Evolutionary conservation across 2,329 filamentous ascomycete species (phyloP).

Genomic region (Diaporthe longicolla): DNA sequence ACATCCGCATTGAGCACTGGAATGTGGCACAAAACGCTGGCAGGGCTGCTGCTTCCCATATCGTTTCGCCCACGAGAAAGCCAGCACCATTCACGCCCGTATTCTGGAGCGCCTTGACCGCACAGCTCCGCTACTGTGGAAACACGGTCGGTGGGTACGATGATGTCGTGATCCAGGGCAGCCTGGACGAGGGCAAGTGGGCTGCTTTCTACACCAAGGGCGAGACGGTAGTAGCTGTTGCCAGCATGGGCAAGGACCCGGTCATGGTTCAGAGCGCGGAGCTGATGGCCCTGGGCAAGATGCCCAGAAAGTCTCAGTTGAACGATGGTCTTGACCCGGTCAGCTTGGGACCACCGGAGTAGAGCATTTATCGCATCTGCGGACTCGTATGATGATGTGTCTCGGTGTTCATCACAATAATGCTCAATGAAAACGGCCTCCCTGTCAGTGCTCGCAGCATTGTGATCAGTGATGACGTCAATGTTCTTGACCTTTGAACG

Average conservation of each 20-base stretch:
- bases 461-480: slow-evolving; percentile 12
- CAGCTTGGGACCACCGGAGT: slow-evolving; percentile 56
- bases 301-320: slow-evolving; percentile 86
- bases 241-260: slow-evolving; percentile 91
- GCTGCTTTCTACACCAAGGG: slow-evolving; percentile 90
- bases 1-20: slow-evolving; percentile 95
- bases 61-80: slow-evolving; percentile 74
- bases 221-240: slow-evolving; percentile 89
- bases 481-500: slow-evolving; percentile 3
- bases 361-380: slow-evolving; percentile 11
- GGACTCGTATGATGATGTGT: neutral
- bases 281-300: slow-evolving; percentile 85
- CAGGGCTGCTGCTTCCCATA: slow-evolving; percentile 82
- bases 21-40: slow-evolving; percentile 97
- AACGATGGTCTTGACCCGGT: slow-evolving; percentile 71
- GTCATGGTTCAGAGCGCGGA: slow-evolving; percentile 86
- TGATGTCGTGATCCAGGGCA: slow-evolving; percentile 84
- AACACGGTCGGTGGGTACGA: slow-evolving; percentile 88
- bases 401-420: slow-evolving; percentile 22
- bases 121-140: slow-evolving; percentile 93
- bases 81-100: slow-evolving; percentile 87
- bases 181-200: slow-evolving; percentile 84
- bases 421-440: slow-evolving; percentile 17
- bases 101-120: slow-evolving; percentile 95
- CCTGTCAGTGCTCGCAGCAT: neutral